phyloP scores from a whole-genome alignment of 176 grass and related monocot species.

The Olyra latifolia region DNA sequence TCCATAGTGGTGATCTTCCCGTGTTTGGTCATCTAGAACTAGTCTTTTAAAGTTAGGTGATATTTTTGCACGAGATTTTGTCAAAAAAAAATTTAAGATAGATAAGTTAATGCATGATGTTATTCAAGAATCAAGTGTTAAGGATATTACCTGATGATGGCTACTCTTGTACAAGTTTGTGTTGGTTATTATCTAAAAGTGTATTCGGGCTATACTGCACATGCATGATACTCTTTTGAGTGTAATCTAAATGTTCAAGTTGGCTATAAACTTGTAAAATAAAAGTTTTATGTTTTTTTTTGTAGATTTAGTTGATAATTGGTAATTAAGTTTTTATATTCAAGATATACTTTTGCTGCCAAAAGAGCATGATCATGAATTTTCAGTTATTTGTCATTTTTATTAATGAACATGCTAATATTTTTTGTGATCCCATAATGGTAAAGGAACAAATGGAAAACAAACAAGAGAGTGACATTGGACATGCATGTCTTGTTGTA shows the following conservation, averaged over 20 bases:
- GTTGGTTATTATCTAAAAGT: neutral
- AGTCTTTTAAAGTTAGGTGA: neutral
- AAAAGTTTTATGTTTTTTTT: neutral
- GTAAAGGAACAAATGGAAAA: neutral
- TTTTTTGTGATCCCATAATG: neutral
- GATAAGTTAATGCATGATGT: neutral
- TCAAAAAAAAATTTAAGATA: neutral
- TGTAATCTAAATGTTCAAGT: neutral
- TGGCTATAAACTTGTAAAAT: neutral
- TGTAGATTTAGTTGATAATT: neutral
- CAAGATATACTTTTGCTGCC: too few relatives aligned
- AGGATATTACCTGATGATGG: neutral
- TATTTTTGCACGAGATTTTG: neutral
- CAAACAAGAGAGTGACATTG: neutral
- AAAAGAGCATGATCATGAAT: neutral
- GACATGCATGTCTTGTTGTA: neutral
- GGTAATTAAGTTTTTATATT: neutral
- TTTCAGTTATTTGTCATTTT: neutral
- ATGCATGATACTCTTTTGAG: neutral
- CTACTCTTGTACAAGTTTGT: neutral
- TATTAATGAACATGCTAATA: neutral
- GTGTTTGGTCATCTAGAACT: conserved; percentile 7
- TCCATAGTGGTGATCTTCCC: neutral
- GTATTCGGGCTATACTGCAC: neutral
- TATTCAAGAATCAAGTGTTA: neutral